phyloP scores from a whole-genome alignment of 164 flowering plant genomes.

The Dillenia suffruticosa region DNA sequence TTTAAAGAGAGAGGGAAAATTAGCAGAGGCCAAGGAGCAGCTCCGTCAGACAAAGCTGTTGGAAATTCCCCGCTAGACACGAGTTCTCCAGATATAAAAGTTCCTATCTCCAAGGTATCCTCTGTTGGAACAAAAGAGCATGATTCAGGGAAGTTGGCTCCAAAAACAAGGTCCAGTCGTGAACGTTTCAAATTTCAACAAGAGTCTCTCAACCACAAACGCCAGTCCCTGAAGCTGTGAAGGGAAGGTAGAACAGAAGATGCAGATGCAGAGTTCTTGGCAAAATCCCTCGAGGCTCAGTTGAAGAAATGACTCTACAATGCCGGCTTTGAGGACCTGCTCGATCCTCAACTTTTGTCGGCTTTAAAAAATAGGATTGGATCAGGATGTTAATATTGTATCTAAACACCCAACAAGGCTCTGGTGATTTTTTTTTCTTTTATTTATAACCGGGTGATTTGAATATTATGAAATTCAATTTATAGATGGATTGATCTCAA shows the following conservation, averaged over 20 bases:
- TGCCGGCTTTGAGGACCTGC: slow-evolving; percentile 67
- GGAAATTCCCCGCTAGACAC: slow-evolving; percentile 27
- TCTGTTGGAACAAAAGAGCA: slow-evolving; percentile 23
- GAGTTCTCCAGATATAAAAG: slow-evolving; percentile 10
- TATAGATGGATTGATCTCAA: too few species aligned
- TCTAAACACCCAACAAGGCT: slow-evolving; percentile 19
- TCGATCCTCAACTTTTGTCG: slow-evolving; percentile 91
- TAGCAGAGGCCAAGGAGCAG: slow-evolving; percentile 76
- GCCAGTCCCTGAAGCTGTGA: slow-evolving; percentile 77
- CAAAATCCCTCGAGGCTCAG: slow-evolving; percentile 75
- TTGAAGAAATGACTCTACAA: slow-evolving; percentile 51
- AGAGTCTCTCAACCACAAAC: slow-evolving; percentile 82
- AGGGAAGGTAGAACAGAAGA: slow-evolving; percentile 82
- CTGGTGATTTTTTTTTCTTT: too few species aligned
- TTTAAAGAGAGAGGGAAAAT: slow-evolving; percentile 77
- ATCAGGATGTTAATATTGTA: slow-evolving; percentile 25
- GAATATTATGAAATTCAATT: too few species aligned
- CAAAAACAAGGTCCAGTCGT: slow-evolving; percentile 57
- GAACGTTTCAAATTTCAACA: slow-evolving; percentile 92
- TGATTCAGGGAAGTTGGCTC: slow-evolving; percentile 20
- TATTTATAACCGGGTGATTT: too few species aligned
- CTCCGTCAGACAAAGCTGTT: slow-evolving; percentile 59
- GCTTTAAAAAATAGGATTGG: slow-evolving; percentile 71
- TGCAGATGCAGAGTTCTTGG: slow-evolving; percentile 82
- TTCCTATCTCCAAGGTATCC: slow-evolving; percentile 22